Conservation (phyloP, 1,139 yeast species). For the Hanseniaspora sp. region DNA sequence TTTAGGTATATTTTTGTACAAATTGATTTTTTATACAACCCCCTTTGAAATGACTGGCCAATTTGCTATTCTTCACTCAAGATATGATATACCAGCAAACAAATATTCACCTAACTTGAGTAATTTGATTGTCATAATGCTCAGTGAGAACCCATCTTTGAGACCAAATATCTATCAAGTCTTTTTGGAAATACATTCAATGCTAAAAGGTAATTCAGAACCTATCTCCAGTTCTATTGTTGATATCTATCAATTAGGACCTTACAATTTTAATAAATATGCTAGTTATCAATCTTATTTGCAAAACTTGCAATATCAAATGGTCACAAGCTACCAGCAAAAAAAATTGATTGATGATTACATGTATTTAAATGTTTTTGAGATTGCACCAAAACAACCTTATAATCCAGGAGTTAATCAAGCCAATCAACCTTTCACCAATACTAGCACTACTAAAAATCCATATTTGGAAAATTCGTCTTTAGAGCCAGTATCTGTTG, state of each 20-base stretch:
- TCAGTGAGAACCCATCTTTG: slow-evolving; percentile 65
- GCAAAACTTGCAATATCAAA: slow-evolving; percentile 27
- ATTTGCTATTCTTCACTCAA: slow-evolving; percentile 53
- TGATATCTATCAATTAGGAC: slow-evolving; percentile 32
- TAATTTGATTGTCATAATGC: slow-evolving; percentile 65
- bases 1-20: slow-evolving; percentile 78
- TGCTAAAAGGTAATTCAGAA: slow-evolving; percentile 37
- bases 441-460: neutral
- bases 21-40: slow-evolving; percentile 84
- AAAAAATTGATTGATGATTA: slow-evolving; percentile 23
- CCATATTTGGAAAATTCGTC: neutral
- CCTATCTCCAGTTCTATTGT: slow-evolving; percentile 37
- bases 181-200: slow-evolving; percentile 52
- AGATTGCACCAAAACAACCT: slow-evolving; percentile 26
- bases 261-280: slow-evolving; percentile 33
- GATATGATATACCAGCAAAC: slow-evolving; percentile 44
- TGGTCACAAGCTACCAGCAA: slow-evolving; percentile 25
- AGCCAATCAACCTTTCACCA: neutral
- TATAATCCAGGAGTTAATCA: slow-evolving; percentile 18
- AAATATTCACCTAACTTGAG: slow-evolving; percentile 51
- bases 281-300: slow-evolving; percentile 30
- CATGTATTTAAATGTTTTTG: slow-evolving; percentile 25
- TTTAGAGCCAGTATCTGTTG: too few relatives aligned
- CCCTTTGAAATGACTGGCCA: slow-evolving; percentile 82
- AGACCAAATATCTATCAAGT: slow-evolving; percentile 86